phyloP scores from a whole-genome alignment of 192 early-diverging fungal genomes.

The Podila horticola region DNA sequence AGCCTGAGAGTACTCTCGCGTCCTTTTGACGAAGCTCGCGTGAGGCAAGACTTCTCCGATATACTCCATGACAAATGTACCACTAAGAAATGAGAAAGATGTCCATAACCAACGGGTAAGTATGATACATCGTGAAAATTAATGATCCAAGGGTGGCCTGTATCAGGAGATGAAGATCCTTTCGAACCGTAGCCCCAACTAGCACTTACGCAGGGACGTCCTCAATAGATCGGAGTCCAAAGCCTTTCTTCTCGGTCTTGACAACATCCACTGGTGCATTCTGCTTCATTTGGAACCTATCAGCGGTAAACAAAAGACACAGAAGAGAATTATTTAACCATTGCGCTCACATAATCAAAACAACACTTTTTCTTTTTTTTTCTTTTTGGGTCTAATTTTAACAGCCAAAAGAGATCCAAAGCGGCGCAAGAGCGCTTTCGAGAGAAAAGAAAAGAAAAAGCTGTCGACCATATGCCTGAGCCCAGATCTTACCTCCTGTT shows the following conservation, averaged over 20 bases:
- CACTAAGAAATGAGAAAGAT: conserved; percentile 59
- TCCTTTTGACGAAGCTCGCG: conserved; percentile 84
- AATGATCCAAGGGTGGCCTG: not conserved
- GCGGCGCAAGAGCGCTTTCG: too few relatives aligned
- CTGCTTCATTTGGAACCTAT: conserved; percentile 85
- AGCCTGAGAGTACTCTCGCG: conserved; percentile 80
- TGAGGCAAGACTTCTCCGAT: conserved; percentile 93
- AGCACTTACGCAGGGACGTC: conserved; percentile 67
- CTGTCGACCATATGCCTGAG: not conserved
- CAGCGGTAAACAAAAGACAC: not conserved
- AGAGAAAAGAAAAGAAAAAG: not conserved
- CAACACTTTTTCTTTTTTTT: too few relatives aligned
- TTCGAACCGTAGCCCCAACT: not conserved
- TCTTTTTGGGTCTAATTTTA: conserved; percentile 5
- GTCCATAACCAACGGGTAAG: not conserved
- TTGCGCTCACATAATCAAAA: too few relatives aligned
- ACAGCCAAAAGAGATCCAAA: not conserved
- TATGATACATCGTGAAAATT: not conserved
- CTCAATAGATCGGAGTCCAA: conserved; percentile 84
- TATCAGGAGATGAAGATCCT: not conserved
- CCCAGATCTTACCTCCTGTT: conserved; percentile 74
- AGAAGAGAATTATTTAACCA: not conserved
- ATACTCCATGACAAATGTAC: conserved; percentile 96
- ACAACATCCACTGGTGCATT: conserved; percentile 92
- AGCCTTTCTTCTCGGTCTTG: conserved; percentile 92